Percentiles rank a stretch among this genome's conserved stretches.
phyloP scores from a whole-genome alignment of 768 basidiomycete species.

The Suillus luteus region DNA sequence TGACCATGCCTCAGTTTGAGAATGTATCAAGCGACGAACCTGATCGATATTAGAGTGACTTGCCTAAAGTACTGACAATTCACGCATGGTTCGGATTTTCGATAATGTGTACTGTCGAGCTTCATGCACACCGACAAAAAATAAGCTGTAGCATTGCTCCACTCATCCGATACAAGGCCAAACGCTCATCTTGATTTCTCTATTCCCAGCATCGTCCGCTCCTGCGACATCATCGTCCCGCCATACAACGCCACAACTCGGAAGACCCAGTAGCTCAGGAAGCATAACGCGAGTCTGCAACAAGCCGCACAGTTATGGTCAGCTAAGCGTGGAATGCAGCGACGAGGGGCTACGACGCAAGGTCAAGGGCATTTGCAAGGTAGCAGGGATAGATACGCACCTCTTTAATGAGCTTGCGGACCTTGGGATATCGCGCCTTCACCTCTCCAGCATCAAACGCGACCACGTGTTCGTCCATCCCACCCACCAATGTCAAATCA shows the following conservation, averaged over 20 bases:
- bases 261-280: constrained; percentile 28
- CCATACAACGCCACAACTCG: constrained; percentile 25
- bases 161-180: neutral
- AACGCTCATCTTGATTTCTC: constrained; percentile 7
- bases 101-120: too few species aligned
- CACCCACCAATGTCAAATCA: constrained; percentile 29
- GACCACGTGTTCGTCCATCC: constrained; percentile 16
- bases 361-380: neutral
- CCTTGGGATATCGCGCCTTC: constrained; percentile 20
- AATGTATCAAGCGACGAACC: neutral
- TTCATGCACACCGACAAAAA: too few species aligned
- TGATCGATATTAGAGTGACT: neutral
- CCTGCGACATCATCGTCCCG: neutral
- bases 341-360: neutral
- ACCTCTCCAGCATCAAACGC: constrained; percentile 25
- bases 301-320: neutral
- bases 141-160: too few species aligned
- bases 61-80: neutral
- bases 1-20: neutral
- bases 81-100: too few species aligned
- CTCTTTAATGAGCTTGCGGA: constrained; percentile 25
- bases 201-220: neutral
- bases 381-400: constrained; percentile 19
- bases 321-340: constrained; percentile 15
- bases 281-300: constrained; percentile 15